Evolutionary conservation across 2,329 filamentous ascomycete genomes (phyloP), one percentile per base, ranked within the genome.

Genomic region (Xylariaceae sp.): DNA sequence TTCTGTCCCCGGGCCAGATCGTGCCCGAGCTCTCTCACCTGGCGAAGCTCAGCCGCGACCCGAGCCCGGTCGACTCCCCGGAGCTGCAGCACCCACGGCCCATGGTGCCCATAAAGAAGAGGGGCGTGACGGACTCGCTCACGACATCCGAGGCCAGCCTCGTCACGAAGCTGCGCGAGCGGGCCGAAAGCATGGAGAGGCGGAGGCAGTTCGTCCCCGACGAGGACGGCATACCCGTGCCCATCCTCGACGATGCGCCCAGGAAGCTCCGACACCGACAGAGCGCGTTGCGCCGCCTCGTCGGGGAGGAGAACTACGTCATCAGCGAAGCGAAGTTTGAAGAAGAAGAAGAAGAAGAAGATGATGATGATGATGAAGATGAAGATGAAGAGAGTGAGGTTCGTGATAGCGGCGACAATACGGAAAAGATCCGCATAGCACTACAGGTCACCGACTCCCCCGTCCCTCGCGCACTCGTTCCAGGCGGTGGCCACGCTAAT

Each of bases 101-200:
- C 9, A 13, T 17, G 9, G 11, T 24, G 4, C n/a, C 29, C 13
- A 15, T 5, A 8, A 13, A 13, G 26, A 3, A 12, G 11, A 32
- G 4, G 21, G 17, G 13, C n/a, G 16, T 36, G 6, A 24, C 14
- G 13, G 15, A 9, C 9, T 12, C 8, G 17, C 34, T 14, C 14
- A 28, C 19, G 2, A n/a, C n/a, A n/a, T 47, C 46, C 2, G 38
- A 53, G 14, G 39, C 41, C 7, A 41, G 34, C 30, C 21, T 42
- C n/a, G 42, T 40, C 2, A 33, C 37, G 15, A 19, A 35, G 14
- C 43, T 54, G 3, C 50, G 43, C 6, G 26, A 48, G 14, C 5
- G 11, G 2, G 53, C 48, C 0, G 34, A 46, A 19, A 28, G 34
- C 5, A 28, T 45, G 1, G 16, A 34, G 3, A 35, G 49, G 23